These are phyloP conservation scores for Ceratobasidium sp. DNA, from an alignment of 1,284 basidiomycete genomes.

Conservation along the genomic window DNA sequence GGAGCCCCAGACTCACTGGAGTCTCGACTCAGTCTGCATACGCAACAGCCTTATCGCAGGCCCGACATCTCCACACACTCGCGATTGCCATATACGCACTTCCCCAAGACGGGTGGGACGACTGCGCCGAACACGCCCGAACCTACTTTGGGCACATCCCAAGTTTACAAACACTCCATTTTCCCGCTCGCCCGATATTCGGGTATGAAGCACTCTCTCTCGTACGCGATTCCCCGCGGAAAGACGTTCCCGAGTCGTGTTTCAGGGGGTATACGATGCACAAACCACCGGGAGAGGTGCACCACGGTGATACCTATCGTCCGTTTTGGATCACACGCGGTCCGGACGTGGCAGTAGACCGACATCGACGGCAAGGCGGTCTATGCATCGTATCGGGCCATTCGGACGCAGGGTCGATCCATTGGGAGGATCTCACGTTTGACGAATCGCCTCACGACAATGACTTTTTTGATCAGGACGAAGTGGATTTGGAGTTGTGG, in stretches of 20 bases:
- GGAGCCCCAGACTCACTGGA: background rate
- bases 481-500: conserved; percentile 14
- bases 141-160: conserved; percentile 29
- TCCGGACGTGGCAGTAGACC: conserved; percentile 19
- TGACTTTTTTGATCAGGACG: conserved; percentile 17
- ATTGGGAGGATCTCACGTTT: background rate
- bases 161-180: conserved; percentile 7
- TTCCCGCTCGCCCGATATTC: conserved; percentile 24
- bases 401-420: background rate
- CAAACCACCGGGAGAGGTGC: background rate
- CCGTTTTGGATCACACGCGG: conserved; percentile 33
- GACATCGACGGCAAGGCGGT: conserved; percentile 21
- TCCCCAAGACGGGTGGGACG: background rate
- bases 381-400: conserved; percentile 11
- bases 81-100: conserved; percentile 32
- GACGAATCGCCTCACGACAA: background rate
- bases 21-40: conserved; percentile 1
- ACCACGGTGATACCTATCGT: conserved; percentile 6
- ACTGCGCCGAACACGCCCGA: conserved; percentile 4
- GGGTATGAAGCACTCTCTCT: background rate
- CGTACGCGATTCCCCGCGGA: background rate
- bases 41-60: conserved; percentile 2
- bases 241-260: background rate
- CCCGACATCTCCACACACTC: conserved; percentile 8
- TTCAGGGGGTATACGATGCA: conserved; percentile 7